Evolutionary conservation across 192 early-diverging fungal species (phyloP).

Genomic region (Coemansia sp.): DNA sequence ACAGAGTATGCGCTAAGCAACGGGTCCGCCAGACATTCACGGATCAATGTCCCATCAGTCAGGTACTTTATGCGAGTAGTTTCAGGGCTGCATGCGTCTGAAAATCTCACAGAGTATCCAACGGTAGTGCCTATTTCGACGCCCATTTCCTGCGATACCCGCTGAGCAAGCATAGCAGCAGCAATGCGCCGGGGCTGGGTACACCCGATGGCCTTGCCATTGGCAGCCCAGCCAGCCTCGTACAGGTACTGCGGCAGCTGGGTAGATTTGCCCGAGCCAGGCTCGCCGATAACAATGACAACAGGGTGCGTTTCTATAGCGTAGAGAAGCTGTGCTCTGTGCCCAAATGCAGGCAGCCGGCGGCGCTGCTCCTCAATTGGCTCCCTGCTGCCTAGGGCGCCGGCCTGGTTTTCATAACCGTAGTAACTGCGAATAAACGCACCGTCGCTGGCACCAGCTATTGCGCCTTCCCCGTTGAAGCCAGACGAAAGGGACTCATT

Average conservation of each 20-base stretch:
- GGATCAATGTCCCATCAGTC: slow-evolving; percentile 92
- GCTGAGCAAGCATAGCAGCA: slow-evolving; percentile 95
- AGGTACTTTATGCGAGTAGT: slow-evolving; percentile 92
- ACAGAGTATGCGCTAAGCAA: slow-evolving; percentile 80
- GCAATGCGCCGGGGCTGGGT: slow-evolving; percentile 95
- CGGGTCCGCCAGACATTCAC: slow-evolving; percentile 87
- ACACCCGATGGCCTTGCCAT: slow-evolving; percentile 85
- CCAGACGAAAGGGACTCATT: background rate
- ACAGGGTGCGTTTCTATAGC: slow-evolving; percentile 78
- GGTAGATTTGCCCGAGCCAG: slow-evolving; percentile 94
- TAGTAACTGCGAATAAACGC: slow-evolving; percentile 31
- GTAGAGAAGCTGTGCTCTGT: slow-evolving; percentile 78
- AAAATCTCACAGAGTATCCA: slow-evolving; percentile 96
- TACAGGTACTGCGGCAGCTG: slow-evolving; percentile 96
- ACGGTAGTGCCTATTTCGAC: slow-evolving; percentile 89
- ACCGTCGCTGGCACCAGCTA: background rate
- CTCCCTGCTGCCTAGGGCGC: slow-evolving; percentile 64
- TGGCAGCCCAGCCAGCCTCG: slow-evolving; percentile 84
- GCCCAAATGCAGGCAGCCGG: slow-evolving; percentile 81
- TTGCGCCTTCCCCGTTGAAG: too few relatives aligned
- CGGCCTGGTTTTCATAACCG: background rate
- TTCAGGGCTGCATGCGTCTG: slow-evolving; percentile 82
- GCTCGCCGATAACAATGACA: slow-evolving; percentile 86
- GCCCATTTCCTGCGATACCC: slow-evolving; percentile 90
- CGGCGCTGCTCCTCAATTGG: slow-evolving; percentile 75